phyloP scores from a whole-genome alignment of 176 grass and related monocot species.

The Neostapfia colusana region DNA sequence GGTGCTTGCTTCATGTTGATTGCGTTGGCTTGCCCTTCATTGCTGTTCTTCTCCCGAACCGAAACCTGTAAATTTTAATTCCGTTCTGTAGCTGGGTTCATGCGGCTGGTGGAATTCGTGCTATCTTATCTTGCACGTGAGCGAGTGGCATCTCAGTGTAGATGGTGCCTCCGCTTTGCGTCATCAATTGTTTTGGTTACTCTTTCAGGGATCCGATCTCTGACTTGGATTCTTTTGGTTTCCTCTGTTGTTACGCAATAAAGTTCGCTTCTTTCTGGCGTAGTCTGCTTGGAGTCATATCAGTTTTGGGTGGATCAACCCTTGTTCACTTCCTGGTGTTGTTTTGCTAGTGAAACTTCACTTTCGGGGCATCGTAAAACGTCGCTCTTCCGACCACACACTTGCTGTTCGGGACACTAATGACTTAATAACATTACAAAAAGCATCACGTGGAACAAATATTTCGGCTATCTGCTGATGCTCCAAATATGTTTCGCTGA shows the following conservation, averaged over 20 bases:
- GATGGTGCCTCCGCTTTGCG: background rate
- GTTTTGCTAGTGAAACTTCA: conserved; percentile 23
- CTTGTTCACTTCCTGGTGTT: conserved; percentile 38
- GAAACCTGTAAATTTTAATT: background rate
- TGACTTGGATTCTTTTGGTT: conserved; percentile 32
- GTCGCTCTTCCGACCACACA: background rate
- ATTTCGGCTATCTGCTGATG: background rate
- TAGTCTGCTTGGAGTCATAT: conserved; percentile 8
- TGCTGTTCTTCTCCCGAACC: conserved; percentile 24
- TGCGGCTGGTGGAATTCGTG: background rate
- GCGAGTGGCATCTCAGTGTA: conserved; percentile 9
- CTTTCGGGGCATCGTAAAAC: background rate
- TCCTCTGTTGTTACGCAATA: conserved; percentile 8
- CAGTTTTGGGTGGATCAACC: conserved; percentile 18
- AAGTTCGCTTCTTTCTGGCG: conserved; percentile 22
- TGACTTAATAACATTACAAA: background rate
- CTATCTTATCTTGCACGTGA: background rate
- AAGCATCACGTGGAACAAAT: background rate
- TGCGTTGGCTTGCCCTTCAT: background rate
- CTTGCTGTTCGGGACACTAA: background rate
- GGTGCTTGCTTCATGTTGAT: conserved; percentile 14
- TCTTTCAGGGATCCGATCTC: conserved; percentile 12
- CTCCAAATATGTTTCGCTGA: background rate
- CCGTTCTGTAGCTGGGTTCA: conserved; percentile 1
- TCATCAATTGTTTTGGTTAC: background rate